Evolutionary conservation across 306 rosid species (phyloP).

Genomic region (Malus fusca): DNA sequence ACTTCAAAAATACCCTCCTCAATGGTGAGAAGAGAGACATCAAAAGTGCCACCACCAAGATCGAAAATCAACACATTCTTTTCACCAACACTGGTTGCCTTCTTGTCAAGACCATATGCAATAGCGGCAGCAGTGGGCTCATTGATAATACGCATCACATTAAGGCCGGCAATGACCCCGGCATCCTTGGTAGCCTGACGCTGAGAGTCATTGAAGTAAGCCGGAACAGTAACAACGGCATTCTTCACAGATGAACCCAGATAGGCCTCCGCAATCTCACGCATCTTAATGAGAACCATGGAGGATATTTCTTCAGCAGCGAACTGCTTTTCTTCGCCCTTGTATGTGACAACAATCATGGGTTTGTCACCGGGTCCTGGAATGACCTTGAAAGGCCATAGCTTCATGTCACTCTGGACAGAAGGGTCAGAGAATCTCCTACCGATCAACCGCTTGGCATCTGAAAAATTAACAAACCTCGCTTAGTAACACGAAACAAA

Average conservation of each 20-base stretch:
- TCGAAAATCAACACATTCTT: slow-evolving; percentile 59
- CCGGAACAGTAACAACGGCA: slow-evolving; percentile 77
- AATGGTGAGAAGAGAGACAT: slow-evolving; percentile 66
- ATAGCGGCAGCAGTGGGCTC: slow-evolving; percentile 76
- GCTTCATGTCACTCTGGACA: slow-evolving; percentile 66
- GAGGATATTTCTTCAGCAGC: slow-evolving; percentile 65
- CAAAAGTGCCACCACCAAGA: slow-evolving; percentile 31
- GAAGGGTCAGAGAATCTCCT: slow-evolving; percentile 56
- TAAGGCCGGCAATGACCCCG: slow-evolving; percentile 59
- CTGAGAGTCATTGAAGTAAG: slow-evolving; percentile 70
- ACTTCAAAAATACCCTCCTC: slow-evolving; percentile 73
- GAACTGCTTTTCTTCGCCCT: slow-evolving; percentile 55
- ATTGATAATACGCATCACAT: slow-evolving; percentile 55
- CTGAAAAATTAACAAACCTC: slow-evolving; percentile 16
- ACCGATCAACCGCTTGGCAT: slow-evolving; percentile 79
- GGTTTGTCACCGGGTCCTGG: slow-evolving; percentile 60
- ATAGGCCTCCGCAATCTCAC: slow-evolving; percentile 82
- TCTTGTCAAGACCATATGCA: slow-evolving; percentile 68
- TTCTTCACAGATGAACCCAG: slow-evolving; percentile 60
- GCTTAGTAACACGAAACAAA: background rate
- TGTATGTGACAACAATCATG: slow-evolving; percentile 48
- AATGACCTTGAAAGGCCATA: slow-evolving; percentile 65
- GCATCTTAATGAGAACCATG: slow-evolving; percentile 68
- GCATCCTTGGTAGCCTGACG: slow-evolving; percentile 75
- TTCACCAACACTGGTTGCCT: slow-evolving; percentile 50